Conservation (phyloP, 2,329 filamentous ascomycete genomes). For the Diplodia seriata region DNA sequence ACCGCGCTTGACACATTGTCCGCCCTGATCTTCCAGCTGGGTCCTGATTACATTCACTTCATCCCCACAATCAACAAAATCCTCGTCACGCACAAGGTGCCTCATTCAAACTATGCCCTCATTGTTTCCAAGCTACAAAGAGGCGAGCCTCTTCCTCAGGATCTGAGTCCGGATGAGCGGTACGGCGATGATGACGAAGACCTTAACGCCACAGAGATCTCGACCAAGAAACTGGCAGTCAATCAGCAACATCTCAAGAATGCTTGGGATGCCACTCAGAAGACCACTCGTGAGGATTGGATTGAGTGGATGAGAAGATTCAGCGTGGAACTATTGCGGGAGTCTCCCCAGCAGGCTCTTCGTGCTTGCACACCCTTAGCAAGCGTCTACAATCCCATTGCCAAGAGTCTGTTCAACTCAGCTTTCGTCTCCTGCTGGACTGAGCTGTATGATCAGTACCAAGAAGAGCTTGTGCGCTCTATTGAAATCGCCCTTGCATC, state of each 20-base stretch:
- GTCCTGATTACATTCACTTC: constrained; percentile 94
- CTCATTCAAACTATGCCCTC: constrained; percentile 89
- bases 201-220: constrained; percentile 79
- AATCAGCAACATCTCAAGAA: constrained; percentile 97
- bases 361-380: constrained; percentile 91
- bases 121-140: constrained; percentile 93
- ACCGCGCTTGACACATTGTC: constrained; percentile 93
- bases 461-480: constrained; percentile 93
- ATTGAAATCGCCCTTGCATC: constrained; percentile 96
- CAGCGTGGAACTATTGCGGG: constrained; percentile 91
- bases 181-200: constrained; percentile 83
- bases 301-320: constrained; percentile 98
- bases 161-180: constrained; percentile 84
- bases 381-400: constrained; percentile 88
- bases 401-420: constrained; percentile 95
- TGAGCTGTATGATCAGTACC: constrained; percentile 94
- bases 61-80: constrained; percentile 90
- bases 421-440: constrained; percentile 99
- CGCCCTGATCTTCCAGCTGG: constrained; percentile 92
- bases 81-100: constrained; percentile 78
- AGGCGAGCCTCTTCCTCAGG: constrained; percentile 92
- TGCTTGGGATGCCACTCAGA: constrained; percentile 96
- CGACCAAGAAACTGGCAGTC: constrained; percentile 92
- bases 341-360: constrained; percentile 94
- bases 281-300: constrained; percentile 98